A percentile compares a stretch with the other conserved stretches of the same genome.
These are phyloP conservation scores for Letharia lupina DNA, from an alignment of 495 filamentous ascomycete genomes.

Conservation along the genomic window DNA sequence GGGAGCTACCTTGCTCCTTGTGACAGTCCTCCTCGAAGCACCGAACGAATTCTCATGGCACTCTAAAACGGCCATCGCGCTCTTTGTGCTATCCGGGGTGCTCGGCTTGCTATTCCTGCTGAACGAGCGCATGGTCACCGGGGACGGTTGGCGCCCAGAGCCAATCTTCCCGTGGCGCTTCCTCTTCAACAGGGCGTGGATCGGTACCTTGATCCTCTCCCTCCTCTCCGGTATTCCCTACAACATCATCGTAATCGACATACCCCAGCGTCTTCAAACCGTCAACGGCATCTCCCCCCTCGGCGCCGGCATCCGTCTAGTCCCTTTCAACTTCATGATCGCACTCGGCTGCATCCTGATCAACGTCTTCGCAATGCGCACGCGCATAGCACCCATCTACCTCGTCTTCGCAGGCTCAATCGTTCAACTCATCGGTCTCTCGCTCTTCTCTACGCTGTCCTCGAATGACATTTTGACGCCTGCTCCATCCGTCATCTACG, in stretches of 20 bases:
- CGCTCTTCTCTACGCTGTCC: not conserved
- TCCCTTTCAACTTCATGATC: slow-evolving; percentile 19
- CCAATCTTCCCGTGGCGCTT: slow-evolving; percentile 28
- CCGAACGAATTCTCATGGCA: slow-evolving; percentile 35
- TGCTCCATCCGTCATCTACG: not conserved
- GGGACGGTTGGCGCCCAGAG: slow-evolving; percentile 19
- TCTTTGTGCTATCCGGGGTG: slow-evolving; percentile 26
- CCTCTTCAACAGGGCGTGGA: slow-evolving; percentile 17
- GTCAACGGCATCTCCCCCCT: slow-evolving; percentile 36
- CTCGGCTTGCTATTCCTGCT: slow-evolving; percentile 27
- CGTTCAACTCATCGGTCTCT: not conserved
- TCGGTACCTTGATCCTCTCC: slow-evolving; percentile 25
- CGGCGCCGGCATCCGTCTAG: slow-evolving; percentile 35
- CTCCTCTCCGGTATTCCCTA: slow-evolving; percentile 48
- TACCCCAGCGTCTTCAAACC: slow-evolving; percentile 50
- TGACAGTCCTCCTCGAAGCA: slow-evolving; percentile 46
- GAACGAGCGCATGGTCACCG: slow-evolving; percentile 24
- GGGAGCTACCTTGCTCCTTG: slow-evolving; percentile 42
- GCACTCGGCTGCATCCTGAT: slow-evolving; percentile 15
- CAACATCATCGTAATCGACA: slow-evolving; percentile 43
- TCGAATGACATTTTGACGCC: not conserved
- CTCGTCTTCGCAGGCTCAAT: not conserved
- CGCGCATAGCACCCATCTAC: not conserved
- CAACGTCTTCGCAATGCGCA: slow-evolving; percentile 7
- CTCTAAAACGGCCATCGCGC: slow-evolving; percentile 34